Percentiles rank a stretch among this genome's conserved stretches.
Conservation (phyloP, 1,139 yeast genomes). For the Kodamaea plutei region DNA sequence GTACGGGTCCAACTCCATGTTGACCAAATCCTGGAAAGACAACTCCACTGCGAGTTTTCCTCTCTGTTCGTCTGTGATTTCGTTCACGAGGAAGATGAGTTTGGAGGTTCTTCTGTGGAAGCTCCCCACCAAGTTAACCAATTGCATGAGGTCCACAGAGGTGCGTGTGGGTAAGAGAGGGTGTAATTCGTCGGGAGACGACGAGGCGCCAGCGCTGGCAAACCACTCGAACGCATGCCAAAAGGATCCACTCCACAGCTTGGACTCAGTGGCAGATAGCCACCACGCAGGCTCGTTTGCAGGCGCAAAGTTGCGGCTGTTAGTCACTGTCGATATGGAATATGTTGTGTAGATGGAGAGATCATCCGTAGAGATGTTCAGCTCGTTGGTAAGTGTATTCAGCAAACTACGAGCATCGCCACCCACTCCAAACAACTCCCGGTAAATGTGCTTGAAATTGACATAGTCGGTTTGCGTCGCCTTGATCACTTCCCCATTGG, state of each 20-base stretch:
- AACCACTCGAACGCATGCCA: slow-evolving; percentile 80
- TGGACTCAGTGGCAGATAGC: slow-evolving; percentile 45
- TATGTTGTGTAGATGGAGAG: slow-evolving; percentile 18
- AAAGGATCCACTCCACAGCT: slow-evolving; percentile 60
- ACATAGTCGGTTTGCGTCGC: slow-evolving; percentile 26
- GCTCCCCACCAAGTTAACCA: slow-evolving; percentile 46
- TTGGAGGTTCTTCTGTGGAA: slow-evolving; percentile 52
- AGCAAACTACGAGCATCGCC: not conserved
- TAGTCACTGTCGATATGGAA: slow-evolving; percentile 13
- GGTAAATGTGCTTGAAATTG: slow-evolving; percentile 34
- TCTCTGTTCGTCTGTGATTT: slow-evolving; percentile 29
- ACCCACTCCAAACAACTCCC: slow-evolving; percentile 19
- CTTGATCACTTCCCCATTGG: slow-evolving; percentile 6
- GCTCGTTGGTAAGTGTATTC: slow-evolving; percentile 11
- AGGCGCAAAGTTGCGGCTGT: slow-evolving; percentile 9
- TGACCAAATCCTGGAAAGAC: slow-evolving; percentile 54
- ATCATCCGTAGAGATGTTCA: slow-evolving; percentile 18
- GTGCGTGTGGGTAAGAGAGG: slow-evolving; percentile 2
- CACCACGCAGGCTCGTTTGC: slow-evolving; percentile 43
- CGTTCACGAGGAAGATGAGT: slow-evolving; percentile 38
- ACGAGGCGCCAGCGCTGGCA: slow-evolving; percentile 66
- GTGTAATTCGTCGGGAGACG: slow-evolving; percentile 1
- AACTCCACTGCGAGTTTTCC: slow-evolving; percentile 29
- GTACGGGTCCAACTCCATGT: slow-evolving; percentile 76
- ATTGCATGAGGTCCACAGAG: slow-evolving; percentile 17